phyloP scores from a whole-genome alignment of 176 grass and related monocot genomes.

The Ananas comosus region DNA sequence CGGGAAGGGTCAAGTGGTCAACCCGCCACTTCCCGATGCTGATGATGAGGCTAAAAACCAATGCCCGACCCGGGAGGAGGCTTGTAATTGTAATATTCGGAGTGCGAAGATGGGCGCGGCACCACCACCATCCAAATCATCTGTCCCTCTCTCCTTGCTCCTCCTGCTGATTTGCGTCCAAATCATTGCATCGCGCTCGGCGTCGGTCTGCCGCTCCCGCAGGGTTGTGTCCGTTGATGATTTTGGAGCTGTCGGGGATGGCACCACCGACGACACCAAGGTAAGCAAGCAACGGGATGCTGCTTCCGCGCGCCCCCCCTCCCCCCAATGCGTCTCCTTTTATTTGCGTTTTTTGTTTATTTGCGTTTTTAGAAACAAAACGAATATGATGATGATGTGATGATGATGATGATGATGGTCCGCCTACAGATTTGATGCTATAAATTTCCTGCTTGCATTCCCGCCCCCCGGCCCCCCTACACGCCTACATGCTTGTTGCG shows the following conservation, averaged over 20 bases:
- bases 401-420: too few relatives aligned
- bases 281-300: background rate
- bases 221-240: constrained; percentile 39
- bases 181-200: background rate
- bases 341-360: background rate
- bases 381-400: background rate
- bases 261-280: constrained; percentile 50
- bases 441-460: background rate
- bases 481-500: too few relatives aligned
- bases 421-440: background rate
- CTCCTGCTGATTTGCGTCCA: constrained; percentile 6
- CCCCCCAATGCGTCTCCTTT: background rate
- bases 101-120: too few relatives aligned
- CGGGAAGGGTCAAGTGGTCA: too few relatives aligned
- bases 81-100: too few relatives aligned
- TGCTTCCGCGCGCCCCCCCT: too few relatives aligned
- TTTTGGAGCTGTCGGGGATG: constrained; percentile 58
- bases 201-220: constrained; percentile 13
- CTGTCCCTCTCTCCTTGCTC: background rate
- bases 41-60: too few relatives aligned
- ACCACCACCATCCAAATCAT: too few relatives aligned
- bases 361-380: background rate
- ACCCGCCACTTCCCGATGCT: too few relatives aligned
- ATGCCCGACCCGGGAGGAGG: too few relatives aligned
- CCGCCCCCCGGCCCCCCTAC: too few relatives aligned